phyloP scores from a whole-genome alignment of 169 alveolate genomes.

The Plasmodium blacklocki region DNA sequence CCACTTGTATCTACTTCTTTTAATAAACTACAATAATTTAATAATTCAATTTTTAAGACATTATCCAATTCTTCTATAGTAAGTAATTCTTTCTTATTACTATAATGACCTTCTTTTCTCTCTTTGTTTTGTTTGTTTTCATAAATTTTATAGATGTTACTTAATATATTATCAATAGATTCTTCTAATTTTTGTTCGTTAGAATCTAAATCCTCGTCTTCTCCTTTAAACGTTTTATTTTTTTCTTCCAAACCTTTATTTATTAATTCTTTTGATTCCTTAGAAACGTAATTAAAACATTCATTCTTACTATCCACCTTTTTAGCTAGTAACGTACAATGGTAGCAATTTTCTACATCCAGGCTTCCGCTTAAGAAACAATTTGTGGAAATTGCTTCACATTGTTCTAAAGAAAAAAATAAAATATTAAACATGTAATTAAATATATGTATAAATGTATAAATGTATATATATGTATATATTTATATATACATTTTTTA shows the following conservation, averaged over 20 bases:
- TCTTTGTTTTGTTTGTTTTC: background rate
- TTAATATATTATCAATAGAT: conserved; percentile 23
- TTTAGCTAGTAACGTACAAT: conserved; percentile 35
- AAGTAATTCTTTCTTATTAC: background rate
- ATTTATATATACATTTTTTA: no score
- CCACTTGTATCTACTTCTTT: conserved; percentile 62
- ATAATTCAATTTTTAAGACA: conserved; percentile 10
- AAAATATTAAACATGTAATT: no score
- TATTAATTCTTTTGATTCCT: background rate
- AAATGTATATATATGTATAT: no score
- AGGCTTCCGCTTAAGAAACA: conserved; percentile 49
- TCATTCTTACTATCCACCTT: background rate
- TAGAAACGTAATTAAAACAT: conserved; percentile 28
- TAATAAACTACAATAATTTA: conserved; percentile 24
- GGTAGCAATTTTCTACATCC: conserved; percentile 41
- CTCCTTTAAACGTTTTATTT: background rate
- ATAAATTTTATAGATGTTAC: conserved; percentile 12
- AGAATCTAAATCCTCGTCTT: conserved; percentile 23
- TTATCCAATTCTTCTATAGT: conserved; percentile 10
- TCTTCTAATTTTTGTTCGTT: conserved; percentile 17
- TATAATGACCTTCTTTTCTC: background rate
- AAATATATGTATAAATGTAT: no score
- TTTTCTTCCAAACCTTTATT: background rate
- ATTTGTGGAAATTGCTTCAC: conserved; percentile 5
- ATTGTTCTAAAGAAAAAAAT: conserved; percentile 18